Conservation (phyloP, 805 yeast genomes). For the Barnettozyma sp. region DNA sequence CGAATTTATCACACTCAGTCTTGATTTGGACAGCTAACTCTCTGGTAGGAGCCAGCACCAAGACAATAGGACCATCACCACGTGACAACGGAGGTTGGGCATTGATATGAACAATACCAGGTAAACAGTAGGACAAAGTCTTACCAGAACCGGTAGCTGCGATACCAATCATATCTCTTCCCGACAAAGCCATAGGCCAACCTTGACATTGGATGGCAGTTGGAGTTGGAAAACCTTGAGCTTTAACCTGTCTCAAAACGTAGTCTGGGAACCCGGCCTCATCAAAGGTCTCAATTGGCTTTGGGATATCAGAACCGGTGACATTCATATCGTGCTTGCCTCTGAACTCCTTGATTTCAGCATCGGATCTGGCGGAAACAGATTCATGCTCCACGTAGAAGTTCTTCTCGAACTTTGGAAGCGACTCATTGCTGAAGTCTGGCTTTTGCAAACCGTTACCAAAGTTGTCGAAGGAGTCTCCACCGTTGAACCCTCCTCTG, state of each 20-base stretch:
- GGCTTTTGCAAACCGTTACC: conserved; percentile 61
- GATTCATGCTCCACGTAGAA: conserved; percentile 81
- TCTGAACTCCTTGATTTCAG: conserved; percentile 72
- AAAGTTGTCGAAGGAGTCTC: conserved; percentile 36
- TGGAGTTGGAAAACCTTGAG: conserved; percentile 89
- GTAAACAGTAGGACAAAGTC: conserved; percentile 93
- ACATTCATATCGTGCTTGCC: conserved; percentile 79
- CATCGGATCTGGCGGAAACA: conserved; percentile 69
- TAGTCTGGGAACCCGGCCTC: conserved; percentile 98
- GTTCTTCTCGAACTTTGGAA: conserved; percentile 92
- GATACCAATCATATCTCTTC: conserved; percentile 98
- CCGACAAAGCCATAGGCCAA: conserved; percentile 99
- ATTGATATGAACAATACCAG: conserved; percentile 94
- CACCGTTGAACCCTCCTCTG: conserved; percentile 31
- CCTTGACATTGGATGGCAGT: conserved; percentile 99
- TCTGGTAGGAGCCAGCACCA: conserved; percentile 97
- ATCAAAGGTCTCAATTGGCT: conserved; percentile 87
- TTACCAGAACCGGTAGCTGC: conserved; percentile 99
- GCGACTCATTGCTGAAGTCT: conserved; percentile 67
- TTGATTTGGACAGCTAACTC: conserved; percentile 98
- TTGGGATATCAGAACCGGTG: conserved; percentile 79
- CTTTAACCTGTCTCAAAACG: conserved; percentile 81
- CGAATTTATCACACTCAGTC: conserved; percentile 92
- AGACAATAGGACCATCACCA: conserved; percentile 96
- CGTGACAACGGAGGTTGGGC: conserved; percentile 91